Conservation (phyloP, 1,284 basidiomycete species). For the Retiboletus flavoniger region DNA sequence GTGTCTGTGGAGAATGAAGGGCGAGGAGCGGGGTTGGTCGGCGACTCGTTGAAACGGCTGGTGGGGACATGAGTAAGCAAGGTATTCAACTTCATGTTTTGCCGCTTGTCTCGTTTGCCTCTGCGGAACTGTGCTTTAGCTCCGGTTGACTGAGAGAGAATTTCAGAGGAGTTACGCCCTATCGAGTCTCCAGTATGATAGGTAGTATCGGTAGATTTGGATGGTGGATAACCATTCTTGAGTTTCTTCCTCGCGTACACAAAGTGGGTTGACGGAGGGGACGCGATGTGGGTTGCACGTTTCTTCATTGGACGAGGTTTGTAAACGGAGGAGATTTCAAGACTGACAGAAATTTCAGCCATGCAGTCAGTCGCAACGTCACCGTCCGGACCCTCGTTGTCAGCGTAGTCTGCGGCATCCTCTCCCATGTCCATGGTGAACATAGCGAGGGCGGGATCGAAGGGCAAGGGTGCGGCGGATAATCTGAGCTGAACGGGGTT, state of each 20-base stretch:
- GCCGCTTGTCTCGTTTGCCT: conserved; percentile 50
- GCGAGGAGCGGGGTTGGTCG: conserved; percentile 18
- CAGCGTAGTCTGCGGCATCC: conserved; percentile 29
- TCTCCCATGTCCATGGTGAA: conserved; percentile 53
- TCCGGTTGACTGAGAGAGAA: conserved; percentile 17
- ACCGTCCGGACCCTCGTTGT: conserved; percentile 21
- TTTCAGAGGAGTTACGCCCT: background rate
- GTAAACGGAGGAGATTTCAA: conserved; percentile 68
- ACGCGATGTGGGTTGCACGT: conserved; percentile 28
- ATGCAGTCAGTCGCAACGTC: conserved; percentile 10
- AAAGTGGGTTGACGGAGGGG: conserved; percentile 11
- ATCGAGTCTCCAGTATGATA: background rate
- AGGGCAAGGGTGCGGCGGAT: background rate
- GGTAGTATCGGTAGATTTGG: conserved; percentile 2
- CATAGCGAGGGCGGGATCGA: conserved; percentile 31
- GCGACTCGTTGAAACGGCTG: background rate
- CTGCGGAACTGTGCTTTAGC: conserved; percentile 42
- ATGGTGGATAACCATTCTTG: conserved; percentile 12
- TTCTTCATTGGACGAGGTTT: conserved; percentile 65
- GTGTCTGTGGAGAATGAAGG: conserved; percentile 13
- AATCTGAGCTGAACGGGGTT: background rate
- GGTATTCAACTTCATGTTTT: conserved; percentile 38
- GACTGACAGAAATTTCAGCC: conserved; percentile 44
- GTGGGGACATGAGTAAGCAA: conserved; percentile 28
- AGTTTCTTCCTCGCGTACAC: conserved; percentile 11